These are phyloP conservation scores for Lichtheimia ramosa DNA, from an alignment of 371 early-diverging fungal species.

Conservation along the genomic window DNA sequence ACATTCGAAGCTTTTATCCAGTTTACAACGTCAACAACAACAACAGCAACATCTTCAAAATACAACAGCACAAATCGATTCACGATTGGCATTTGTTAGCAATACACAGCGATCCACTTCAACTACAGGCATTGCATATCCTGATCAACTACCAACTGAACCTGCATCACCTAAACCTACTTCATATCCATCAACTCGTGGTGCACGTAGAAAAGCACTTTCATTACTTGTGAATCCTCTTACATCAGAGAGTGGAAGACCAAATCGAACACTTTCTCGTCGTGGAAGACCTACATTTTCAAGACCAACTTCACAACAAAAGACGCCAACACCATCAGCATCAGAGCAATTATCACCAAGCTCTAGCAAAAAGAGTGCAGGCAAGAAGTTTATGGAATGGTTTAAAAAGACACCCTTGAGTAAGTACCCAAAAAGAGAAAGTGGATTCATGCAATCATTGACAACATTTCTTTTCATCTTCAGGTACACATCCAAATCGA, in stretches of 20 bases:
- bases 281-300: background rate
- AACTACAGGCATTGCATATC: background rate
- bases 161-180: constrained; percentile 8
- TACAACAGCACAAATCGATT: too few relatives aligned
- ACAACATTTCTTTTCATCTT: too few relatives aligned
- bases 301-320: background rate
- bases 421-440: constrained; percentile 23
- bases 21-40: constrained; percentile 27
- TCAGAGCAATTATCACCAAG: constrained; percentile 41
- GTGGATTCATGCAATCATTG: too few relatives aligned
- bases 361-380: constrained; percentile 41
- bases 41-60: constrained; percentile 7
- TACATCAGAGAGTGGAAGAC: constrained; percentile 4
- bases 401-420: constrained; percentile 64
- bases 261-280: background rate
- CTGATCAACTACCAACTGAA: too few relatives aligned
- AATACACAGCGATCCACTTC: too few relatives aligned
- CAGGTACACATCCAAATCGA: background rate
- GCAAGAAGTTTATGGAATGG: constrained; percentile 72
- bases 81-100: too few relatives aligned
- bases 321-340: constrained; percentile 23
- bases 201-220: constrained; percentile 57
- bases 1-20: constrained; percentile 43
- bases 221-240: constrained; percentile 53
- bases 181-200: constrained; percentile 19